Evolutionary conservation across 2,329 filamentous ascomycete genomes (phyloP), one percentile per base, ranked within the genome.

Genomic region (Thelonectria blattea): DNA sequence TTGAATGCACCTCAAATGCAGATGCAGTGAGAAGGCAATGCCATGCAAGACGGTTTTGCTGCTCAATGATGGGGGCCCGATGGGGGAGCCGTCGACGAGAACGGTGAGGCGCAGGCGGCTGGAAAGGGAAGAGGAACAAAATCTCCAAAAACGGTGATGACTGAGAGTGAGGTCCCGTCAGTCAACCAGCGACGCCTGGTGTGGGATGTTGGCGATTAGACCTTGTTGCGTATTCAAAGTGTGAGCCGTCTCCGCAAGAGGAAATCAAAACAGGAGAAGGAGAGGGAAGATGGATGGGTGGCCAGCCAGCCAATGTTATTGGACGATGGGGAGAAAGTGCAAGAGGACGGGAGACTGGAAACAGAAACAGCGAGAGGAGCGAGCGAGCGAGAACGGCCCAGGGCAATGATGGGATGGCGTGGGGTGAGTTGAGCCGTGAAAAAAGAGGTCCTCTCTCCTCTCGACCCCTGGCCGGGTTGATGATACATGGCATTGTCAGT

Each of bases 221-320:
- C 30, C 47, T 39, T 32, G 27, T 30, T 30, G 27, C 27, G 27
- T 20, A 27, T 20, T 30, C 32, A 32, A 39, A 54, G 52, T 34
- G 5, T 4, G 3, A 34, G 32, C 12, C 10, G 10, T 37, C 18
- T 34, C 57, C 48, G 57, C 42, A 55, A 52, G 46, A 45, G n/a
- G 32, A 46, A 56, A 34, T 47, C 20, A 47, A 48, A 52, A 52
- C 52, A 50, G 53, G 47, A 47, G 52, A 50, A 54, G 30, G 37
- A 50, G 46, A 37, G 46, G 18, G 48, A 39, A 51, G 20, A 50
- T 39, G 27, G 20, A 50, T 39, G 27, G 51, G 52, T 59, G 57
- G 46, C 51, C 52, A 55, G 57, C 57, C 57, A 55, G 51, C 57
- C 49, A 52, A 43, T 43, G 50, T 49, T 24, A 58, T 58, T 58